A percentile compares a stretch with the other conserved stretches of the same genome.
Evolutionary conservation across 2,329 filamentous ascomycete genomes (phyloP).

Genomic region (Aspergillus alliaceus): DNA sequence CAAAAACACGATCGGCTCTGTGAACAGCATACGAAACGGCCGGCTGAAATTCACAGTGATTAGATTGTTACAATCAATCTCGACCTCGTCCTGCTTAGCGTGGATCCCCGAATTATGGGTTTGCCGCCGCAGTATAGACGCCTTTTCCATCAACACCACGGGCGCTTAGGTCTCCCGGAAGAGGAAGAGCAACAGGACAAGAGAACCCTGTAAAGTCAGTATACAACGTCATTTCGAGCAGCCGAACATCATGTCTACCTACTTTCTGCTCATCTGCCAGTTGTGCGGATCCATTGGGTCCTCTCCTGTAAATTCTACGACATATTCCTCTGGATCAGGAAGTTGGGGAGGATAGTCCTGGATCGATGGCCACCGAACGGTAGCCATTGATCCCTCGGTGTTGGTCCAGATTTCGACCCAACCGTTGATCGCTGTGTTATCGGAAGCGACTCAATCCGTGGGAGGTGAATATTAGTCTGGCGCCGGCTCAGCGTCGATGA

Average conservation of each 20-base stretch:
- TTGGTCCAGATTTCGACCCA: conserved; percentile 18
- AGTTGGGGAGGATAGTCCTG: conserved; percentile 39
- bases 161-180: conserved; percentile 57
- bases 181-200: conserved; percentile 39
- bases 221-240: background rate
- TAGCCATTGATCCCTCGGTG: conserved; percentile 26
- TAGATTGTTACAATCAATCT: conserved; percentile 49
- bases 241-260: background rate
- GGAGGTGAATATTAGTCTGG: conserved; percentile 26
- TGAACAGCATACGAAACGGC: conserved; percentile 40
- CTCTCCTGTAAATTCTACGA: conserved; percentile 55
- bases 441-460: conserved; percentile 29
- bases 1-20: conserved; percentile 40
- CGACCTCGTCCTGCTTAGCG: conserved; percentile 54
- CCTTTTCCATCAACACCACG: conserved; percentile 31
- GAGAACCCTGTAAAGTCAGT: conserved; percentile 1
- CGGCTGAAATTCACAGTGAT: conserved; percentile 50
- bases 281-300: conserved; percentile 56
- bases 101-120: conserved; percentile 62
- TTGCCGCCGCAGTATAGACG: conserved; percentile 50
- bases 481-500: conserved; percentile 18
- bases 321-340: conserved; percentile 54
- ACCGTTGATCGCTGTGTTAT: conserved; percentile 28
- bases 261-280: conserved; percentile 50
- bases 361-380: conserved; percentile 29